A percentile compares a stretch with the other conserved stretches of the same genome.
These are phyloP conservation scores for Stephanodiscus triporus DNA, from an alignment of 108 stramenopile species.

Conservation along the genomic window DNA sequence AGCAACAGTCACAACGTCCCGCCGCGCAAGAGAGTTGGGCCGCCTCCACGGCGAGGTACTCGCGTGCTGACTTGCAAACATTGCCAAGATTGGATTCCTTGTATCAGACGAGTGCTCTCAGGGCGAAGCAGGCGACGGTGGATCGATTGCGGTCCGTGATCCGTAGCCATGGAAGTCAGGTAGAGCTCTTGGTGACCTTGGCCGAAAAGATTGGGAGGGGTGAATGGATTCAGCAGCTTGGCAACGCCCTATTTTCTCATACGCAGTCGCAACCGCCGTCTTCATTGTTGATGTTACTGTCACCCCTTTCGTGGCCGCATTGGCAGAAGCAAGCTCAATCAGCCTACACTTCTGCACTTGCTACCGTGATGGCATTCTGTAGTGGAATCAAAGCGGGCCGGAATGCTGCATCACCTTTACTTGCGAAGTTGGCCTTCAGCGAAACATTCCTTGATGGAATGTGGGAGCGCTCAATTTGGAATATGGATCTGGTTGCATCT, in stretches of 20 bases:
- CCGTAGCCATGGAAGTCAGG: conserved; percentile 18
- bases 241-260: conserved; percentile 27
- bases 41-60: conserved; percentile 31
- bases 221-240: conserved; percentile 32
- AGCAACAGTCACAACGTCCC: conserved; percentile 21
- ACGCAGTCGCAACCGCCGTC: conserved; percentile 5
- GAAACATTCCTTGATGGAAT: conserved; percentile 29
- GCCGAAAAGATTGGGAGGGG: conserved; percentile 43
- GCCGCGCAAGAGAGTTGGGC: conserved; percentile 14
- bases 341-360: conserved; percentile 45
- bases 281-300: conserved; percentile 10
- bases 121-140: conserved; percentile 23
- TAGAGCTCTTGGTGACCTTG: conserved; percentile 29
- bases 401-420: conserved; percentile 59
- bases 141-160: conserved; percentile 12
- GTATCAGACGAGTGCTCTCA: conserved; percentile 52
- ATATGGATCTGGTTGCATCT: conserved; percentile 11
- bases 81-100: conserved; percentile 62
- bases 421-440: conserved; percentile 58
- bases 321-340: conserved; percentile 17
- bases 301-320: conserved; percentile 2
- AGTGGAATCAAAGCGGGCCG: conserved; percentile 55
- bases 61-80: conserved; percentile 66
- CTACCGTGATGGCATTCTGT: conserved; percentile 50
- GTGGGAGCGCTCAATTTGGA: conserved; percentile 27